Conservation (phyloP, 176 grass and related monocot genomes). For the Juncus effusus region DNA sequence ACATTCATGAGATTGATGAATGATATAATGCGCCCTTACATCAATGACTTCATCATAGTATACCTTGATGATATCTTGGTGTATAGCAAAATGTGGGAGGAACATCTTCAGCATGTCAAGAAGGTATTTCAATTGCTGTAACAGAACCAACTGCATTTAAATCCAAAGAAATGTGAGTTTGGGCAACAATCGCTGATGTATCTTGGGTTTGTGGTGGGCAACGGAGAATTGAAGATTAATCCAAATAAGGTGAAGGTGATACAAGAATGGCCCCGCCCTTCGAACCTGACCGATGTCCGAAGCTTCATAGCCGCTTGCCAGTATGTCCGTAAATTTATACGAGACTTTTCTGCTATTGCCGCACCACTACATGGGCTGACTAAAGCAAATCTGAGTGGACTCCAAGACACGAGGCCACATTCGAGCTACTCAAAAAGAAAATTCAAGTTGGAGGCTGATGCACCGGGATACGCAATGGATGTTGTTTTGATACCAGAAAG, state of each 20-base stretch:
- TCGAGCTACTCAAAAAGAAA: background rate
- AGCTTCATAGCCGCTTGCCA: conserved; percentile 20
- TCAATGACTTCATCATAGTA: conserved; percentile 1
- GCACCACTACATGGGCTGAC: conserved; percentile 12
- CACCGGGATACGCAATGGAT: background rate
- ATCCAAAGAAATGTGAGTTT: background rate
- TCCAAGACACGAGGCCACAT: background rate
- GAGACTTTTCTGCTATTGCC: background rate
- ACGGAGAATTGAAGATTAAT: background rate
- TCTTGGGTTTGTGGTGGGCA: background rate
- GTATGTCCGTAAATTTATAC: conserved; percentile 13
- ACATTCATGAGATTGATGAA: conserved; percentile 26
- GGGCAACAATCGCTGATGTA: background rate
- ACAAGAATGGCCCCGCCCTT: background rate
- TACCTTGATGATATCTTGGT: conserved; percentile 27
- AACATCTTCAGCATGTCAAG: background rate
- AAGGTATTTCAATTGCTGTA: conserved; percentile 14
- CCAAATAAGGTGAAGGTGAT: conserved; percentile 11
- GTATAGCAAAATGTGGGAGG: background rate
- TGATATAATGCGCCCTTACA: conserved; percentile 3
- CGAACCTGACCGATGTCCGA: background rate
- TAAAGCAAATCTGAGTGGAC: conserved; percentile 21
- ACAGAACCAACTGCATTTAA: background rate
- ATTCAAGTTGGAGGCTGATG: conserved; percentile 5
- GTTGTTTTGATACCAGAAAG: background rate